Evolutionary conservation across 2,329 filamentous ascomycete species (phyloP).

Genomic region (Proliferodiscus dingleyae): DNA sequence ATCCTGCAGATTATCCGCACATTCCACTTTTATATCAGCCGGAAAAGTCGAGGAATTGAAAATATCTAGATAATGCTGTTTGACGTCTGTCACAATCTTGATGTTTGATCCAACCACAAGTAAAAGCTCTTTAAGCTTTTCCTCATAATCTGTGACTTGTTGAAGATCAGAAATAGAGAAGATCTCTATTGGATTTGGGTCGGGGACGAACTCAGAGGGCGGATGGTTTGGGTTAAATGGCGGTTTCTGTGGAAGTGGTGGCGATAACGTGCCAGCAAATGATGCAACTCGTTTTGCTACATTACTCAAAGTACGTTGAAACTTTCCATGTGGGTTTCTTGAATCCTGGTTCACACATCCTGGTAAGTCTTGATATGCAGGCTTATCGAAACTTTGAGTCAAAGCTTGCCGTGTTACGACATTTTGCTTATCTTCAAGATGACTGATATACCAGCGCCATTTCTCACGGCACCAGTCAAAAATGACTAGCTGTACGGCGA

Average conservation of each 20-base stretch:
- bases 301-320: too few relatives aligned
- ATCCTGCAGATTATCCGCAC: conserved; percentile 1
- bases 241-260: neutral
- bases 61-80: conserved; percentile 17
- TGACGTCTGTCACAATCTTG: conserved; percentile 27
- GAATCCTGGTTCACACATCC: too few relatives aligned
- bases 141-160: conserved; percentile 32
- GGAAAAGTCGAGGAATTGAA: conserved; percentile 7
- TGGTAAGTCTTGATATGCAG: too few relatives aligned
- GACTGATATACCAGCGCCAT: conserved; percentile 37
- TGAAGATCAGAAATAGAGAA: conserved; percentile 32
- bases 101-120: conserved; percentile 32
- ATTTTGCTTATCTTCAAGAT: conserved; percentile 29
- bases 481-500: conserved; percentile 31
- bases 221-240: neutral
- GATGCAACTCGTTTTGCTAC: too few relatives aligned
- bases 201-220: too few relatives aligned
- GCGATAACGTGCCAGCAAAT: too few relatives aligned
- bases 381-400: neutral
- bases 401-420: neutral
- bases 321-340: too few relatives aligned
- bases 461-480: conserved; percentile 35
- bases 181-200: neutral
- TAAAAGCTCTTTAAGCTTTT: conserved; percentile 34
- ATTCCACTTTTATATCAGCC: conserved; percentile 5